A percentile compares a stretch with the other conserved stretches of the same genome.
These are phyloP conservation scores for Lactarius deliciosus DNA, from an alignment of 768 basidiomycete genomes.

Conservation along the genomic window DNA sequence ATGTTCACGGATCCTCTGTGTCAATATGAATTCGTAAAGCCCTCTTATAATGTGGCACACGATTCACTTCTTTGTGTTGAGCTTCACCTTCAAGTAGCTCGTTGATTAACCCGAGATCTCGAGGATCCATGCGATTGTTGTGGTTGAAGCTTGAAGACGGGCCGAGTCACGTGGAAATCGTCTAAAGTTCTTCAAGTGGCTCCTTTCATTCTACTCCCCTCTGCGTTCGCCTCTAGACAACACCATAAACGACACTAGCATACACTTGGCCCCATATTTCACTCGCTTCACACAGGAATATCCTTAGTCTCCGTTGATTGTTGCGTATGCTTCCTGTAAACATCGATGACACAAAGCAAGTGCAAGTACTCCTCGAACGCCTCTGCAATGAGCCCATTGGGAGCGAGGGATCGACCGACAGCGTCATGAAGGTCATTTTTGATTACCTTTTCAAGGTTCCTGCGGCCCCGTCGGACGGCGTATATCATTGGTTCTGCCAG, in stretches of 20 bases:
- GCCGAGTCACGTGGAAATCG: conserved; percentile 13
- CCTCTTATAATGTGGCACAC: neutral
- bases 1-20: conserved; percentile 78
- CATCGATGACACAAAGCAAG: conserved; percentile 31
- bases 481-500: conserved; percentile 80
- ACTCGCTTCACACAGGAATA: neutral
- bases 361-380: conserved; percentile 50
- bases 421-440: conserved; percentile 50
- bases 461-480: conserved; percentile 32
- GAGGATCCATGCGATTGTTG: conserved; percentile 25
- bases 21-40: conserved; percentile 4
- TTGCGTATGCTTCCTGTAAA: conserved; percentile 16
- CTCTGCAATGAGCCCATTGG: conserved; percentile 61
- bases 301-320: neutral
- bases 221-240: neutral
- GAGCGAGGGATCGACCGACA: conserved; percentile 48
- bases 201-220: too few species aligned
- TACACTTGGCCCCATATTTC: neutral
- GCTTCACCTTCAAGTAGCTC: conserved; percentile 26
- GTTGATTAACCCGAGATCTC: conserved; percentile 27
- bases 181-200: neutral
- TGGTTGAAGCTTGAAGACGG: neutral
- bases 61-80: conserved; percentile 26
- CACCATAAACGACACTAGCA: neutral
- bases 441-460: conserved; percentile 52